Percentiles rank a stretch among this genome's conserved stretches.
Evolutionary conservation across 139 green algal species (phyloP).

Genomic region (Microglena sp.): DNA sequence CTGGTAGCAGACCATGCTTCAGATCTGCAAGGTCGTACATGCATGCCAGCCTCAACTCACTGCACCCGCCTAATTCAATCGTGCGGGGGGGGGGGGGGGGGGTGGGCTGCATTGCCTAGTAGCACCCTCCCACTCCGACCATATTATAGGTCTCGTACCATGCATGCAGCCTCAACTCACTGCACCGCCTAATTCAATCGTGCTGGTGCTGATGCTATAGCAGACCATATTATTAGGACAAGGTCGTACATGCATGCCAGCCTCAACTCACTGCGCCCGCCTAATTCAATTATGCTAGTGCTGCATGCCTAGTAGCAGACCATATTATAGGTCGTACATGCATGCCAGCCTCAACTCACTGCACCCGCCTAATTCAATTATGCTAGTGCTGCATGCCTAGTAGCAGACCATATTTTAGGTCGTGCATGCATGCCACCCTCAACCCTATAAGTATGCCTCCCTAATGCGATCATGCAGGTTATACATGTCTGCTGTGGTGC

Average conservation of each 20-base stretch:
- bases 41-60: constrained; percentile 33
- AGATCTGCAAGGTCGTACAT: constrained; percentile 41
- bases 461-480: constrained; percentile 40
- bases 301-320: not conserved
- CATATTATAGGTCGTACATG: no score
- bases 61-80: constrained; percentile 23
- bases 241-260: not conserved
- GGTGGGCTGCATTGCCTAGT: no score
- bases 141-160: no score
- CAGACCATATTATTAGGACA: not conserved
- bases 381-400: no score
- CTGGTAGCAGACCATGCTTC: constrained; percentile 80
- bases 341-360: no score
- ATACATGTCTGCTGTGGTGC: constrained; percentile 62
- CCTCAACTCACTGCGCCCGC: not conserved
- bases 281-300: no score
- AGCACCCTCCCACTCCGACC: no score
- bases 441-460: no score
- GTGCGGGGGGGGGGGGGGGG: no score
- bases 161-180: no score
- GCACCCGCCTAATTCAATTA: no score
- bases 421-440: no score
- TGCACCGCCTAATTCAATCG: not conserved
- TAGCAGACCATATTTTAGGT: not conserved
- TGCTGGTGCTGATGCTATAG: not conserved